Evolutionary conservation across 108 stramenopile genomes (phyloP).

Genomic region (Cyclotella sp.): DNA sequence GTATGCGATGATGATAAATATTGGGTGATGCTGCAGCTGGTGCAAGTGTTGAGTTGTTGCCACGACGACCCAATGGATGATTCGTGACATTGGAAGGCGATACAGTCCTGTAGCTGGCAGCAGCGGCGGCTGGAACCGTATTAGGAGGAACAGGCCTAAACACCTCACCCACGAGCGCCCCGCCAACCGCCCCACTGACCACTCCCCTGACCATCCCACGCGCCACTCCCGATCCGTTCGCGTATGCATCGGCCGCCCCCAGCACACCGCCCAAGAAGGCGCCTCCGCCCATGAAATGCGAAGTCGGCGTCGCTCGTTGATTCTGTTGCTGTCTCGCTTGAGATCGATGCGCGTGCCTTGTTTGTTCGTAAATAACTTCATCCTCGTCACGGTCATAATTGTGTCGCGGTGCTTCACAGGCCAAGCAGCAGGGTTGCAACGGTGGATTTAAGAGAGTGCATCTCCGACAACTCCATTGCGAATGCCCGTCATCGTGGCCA

Average conservation of each 20-base stretch:
- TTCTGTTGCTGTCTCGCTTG: too few species aligned
- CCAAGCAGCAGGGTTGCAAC: too few species aligned
- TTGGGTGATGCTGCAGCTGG: neutral
- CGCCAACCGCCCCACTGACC: constrained; percentile 7
- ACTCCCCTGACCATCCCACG: neutral
- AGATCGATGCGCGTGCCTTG: too few species aligned
- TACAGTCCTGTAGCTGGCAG: neutral
- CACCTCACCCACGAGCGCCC: constrained; percentile 12
- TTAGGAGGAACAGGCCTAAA: neutral
- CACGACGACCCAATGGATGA: neutral
- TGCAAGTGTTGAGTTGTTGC: neutral
- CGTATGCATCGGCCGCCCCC: constrained; percentile 16
- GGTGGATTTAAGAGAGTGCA: too few species aligned
- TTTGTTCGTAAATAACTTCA: too few species aligned
- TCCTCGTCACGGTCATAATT: too few species aligned
- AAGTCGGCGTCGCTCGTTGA: neutral
- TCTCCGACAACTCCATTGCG: too few species aligned
- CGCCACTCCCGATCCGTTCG: neutral
- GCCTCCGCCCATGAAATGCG: constrained; percentile 2
- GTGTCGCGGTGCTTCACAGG: too few species aligned
- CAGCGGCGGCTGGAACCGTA: neutral
- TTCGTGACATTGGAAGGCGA: neutral
- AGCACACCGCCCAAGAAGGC: constrained; percentile 5
- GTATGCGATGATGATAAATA: neutral
- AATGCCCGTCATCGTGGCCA: too few species aligned